Base-by-base conservation (phyloP, 208 protist genomes). In the Balamuthia mandrillaris region DNA sequence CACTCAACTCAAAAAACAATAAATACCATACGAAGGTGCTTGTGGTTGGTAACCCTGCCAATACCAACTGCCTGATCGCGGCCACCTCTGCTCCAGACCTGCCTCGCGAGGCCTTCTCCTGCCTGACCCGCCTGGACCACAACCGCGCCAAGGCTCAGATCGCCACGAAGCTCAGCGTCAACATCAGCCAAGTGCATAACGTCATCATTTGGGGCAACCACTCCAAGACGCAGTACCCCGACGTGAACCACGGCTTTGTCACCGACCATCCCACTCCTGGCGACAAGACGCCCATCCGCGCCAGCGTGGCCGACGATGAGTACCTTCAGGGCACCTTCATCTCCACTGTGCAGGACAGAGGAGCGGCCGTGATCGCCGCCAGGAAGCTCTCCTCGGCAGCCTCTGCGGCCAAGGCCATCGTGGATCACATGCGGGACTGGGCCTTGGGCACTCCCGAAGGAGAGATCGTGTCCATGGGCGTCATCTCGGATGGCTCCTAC, bases 41-140 rank as follows among this genome's bases (percentile, higher is more conserved):
- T 3, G 96, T 98, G 27, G 96, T 98, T 0, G 96, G 97, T 63
- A 99, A 99, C 85, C 97, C 98, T 16, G 97, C 97, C 37, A 99
- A 99, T 90, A 99, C 98, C 31, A 99, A 99, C 88, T 94, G 94
- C 0, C 88, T 98, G 21, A 95, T 98, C 68, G 90, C 96, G 10
- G 14, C 85, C 6, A 63, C 58, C 12, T 88, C 66, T 18, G 95
- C 97, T 24, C 85, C 94, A 33, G 92, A 89, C 24, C 58, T 97
- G 21, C 92, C 95, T n/a, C 85, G 89, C 10, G 86, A 92, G 75
- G 96, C 98, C 88, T 97, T 99, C 63, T 96, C 96, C 14, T 94
- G 96, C 14, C 92, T 99, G 60, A 98, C 97, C 14, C 94, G 96
- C 41, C 95, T 99, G 29, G 97, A 99, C 92, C 96, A 98, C 89